Evolutionary conservation across 306 rosid species (phyloP), one percentile per base, ranked within the genome.

Genomic region (Malus fusca): DNA sequence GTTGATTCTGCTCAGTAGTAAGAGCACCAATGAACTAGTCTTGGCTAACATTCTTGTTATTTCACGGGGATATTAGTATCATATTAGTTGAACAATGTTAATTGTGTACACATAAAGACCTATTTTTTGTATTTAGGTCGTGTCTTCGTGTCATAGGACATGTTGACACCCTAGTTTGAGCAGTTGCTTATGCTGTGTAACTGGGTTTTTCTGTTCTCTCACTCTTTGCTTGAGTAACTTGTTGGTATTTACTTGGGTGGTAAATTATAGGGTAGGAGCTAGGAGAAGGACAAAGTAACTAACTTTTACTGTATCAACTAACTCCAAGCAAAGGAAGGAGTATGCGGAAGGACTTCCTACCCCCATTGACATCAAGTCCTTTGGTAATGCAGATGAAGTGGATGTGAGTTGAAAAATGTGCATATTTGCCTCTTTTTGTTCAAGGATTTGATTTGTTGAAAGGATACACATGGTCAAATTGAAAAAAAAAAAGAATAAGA

Each of bases 281-380:
- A n/a, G 66, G 66, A 72, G 35, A 72, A 58, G 30, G 76, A 72
- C 76, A 35, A 56, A 71, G 64, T 35, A 31, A 42, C 42, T 25
- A 21, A 56, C 55, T 48, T 5, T 4, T 43, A 59, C 48, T 30
- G 63, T 44, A 71, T 31, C 61, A 60, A 23, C 66, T 1, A 60
- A 73, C 76, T 58, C 76, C 53, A 73, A 60, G 59, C 9, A 43
- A 42, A 25, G 4, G 42, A 17, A 56, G 6, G 19, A 21, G 55
- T 25, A 19, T 66, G 26, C 35, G 35, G 69, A 66, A 66, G 33
- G 9, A 35, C 48, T 35, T 25, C 48, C 48, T 4, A 35, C 46
- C 2, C 10, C 9, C 46, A 35, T 17, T 65, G 44, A 19, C 31
- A 33, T 10, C 69, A 8, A 19, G 46, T 8, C 23, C 55, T 15